phyloP scores from a whole-genome alignment of 2,329 filamentous ascomycete genomes.

The Septoria linicola region DNA sequence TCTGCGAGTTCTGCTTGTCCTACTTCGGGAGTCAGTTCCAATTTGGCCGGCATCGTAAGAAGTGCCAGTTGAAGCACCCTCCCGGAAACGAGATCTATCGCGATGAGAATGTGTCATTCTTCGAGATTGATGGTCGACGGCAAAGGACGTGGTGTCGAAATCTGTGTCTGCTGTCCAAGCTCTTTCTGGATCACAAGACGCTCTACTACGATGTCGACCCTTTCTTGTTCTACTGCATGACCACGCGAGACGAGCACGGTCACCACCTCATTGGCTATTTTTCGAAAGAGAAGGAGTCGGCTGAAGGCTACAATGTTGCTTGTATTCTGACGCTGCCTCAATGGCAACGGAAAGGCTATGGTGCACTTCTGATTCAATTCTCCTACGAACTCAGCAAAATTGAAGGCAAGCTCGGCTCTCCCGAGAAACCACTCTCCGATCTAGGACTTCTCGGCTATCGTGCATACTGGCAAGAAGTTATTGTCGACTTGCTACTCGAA shows the following conservation, averaged over 20 bases:
- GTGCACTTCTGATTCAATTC: constrained; percentile 90
- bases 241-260: constrained; percentile 79
- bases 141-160: constrained; percentile 97
- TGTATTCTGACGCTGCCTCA: constrained; percentile 97
- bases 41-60: constrained; percentile 80
- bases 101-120: constrained; percentile 90
- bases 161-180: constrained; percentile 87
- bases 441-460: constrained; percentile 89
- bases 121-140: constrained; percentile 91
- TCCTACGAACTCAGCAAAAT: constrained; percentile 96
- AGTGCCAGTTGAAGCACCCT: constrained; percentile 88
- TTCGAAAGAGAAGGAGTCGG: constrained; percentile 96
- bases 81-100: constrained; percentile 98
- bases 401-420: constrained; percentile 90
- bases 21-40: constrained; percentile 84
- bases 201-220: constrained; percentile 99
- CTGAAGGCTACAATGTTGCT: constrained; percentile 95
- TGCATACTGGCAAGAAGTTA: constrained; percentile 96
- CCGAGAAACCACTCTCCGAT: constrained; percentile 94
- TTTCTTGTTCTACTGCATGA: constrained; percentile 98
- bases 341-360: constrained; percentile 92
- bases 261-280: constrained; percentile 99
- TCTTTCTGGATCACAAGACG: constrained; percentile 97
- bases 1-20: constrained; percentile 94
- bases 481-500: constrained; percentile 80